Evolutionary conservation across 1,284 basidiomycete genomes (phyloP), one percentile per base, ranked within the genome.

Genomic region (Sporisorium iseilematis-ciliati): DNA sequence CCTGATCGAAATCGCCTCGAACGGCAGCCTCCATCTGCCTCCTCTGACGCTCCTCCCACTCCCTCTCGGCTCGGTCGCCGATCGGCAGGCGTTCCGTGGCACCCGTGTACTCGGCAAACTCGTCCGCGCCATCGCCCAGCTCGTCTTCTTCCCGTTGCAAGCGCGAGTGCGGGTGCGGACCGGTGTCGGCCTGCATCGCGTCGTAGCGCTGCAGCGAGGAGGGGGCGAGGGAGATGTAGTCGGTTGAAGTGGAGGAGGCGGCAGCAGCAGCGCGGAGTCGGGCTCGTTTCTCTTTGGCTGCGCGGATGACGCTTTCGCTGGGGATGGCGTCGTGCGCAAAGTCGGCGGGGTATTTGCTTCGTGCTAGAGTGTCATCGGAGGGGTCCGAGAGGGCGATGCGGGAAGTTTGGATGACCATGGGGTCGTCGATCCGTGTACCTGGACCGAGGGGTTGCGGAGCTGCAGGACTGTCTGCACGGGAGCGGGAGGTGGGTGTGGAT

Each of bases 81-180:
- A 84, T 62, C 3, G 79, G 78, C 3, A 84, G 77, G 21, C 81
- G 75, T 41, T 84, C 80, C 1, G 71, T 77, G 2, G 82, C 81
- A 1, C 77, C 81, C 0, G 82, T 84, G 46, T 62, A 82, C 21
- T 81, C 79, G 20, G 80, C 79, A 54, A 77, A 78, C 49, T 84
- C 82, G 10, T 84, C 82, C 35, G 81, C 79, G 23, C 79, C 82
- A 20, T 72, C 68, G 3, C 81, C 81, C 14, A 71, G 29, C 26
- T 83, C 82, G 55, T 83, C 82, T 31, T 84, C 81, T 43, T 83
- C 82, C 7, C 81, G 48, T 54, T 70, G 70, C 16, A 84, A 59
- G 2, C 78, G 66, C 0, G 81, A 81, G 14, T 81, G 70, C 18
- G 77, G 81, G 35, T 81, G 81, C 2, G 77, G 81, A 0, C 73